Percentiles rank a stretch among this genome's conserved stretches.
These are phyloP conservation scores for Petunia hybrid DNA, from an alignment of 305 asterid species.

Conservation along the genomic window DNA sequence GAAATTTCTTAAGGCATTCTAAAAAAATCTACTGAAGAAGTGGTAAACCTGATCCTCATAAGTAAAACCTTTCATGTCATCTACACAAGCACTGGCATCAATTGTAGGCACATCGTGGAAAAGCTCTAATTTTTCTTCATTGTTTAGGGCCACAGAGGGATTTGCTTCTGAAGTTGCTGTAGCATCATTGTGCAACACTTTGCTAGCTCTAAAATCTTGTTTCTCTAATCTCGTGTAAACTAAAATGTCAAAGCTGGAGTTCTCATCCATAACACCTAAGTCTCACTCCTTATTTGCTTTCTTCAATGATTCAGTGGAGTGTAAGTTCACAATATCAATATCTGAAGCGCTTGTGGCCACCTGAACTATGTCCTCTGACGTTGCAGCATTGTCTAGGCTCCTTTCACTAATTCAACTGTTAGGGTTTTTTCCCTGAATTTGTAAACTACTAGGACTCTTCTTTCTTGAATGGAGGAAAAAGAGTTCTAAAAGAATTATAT, in stretches of 20 bases:
- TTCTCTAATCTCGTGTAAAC: conserved; percentile 36
- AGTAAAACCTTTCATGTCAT: conserved; percentile 45
- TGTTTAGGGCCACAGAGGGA: conserved; percentile 38
- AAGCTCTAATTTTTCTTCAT: conserved; percentile 48
- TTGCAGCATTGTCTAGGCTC: conserved; percentile 18
- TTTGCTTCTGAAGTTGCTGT: conserved; percentile 36
- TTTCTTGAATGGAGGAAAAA: too few relatives aligned
- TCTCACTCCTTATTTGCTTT: conserved; percentile 45
- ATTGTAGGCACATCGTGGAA: conserved; percentile 45
- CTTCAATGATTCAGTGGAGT: conserved; percentile 33
- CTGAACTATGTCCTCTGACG: conserved; percentile 30
- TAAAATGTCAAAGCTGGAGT: conserved; percentile 29
- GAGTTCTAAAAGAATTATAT: too few relatives aligned
- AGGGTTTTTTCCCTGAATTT: too few relatives aligned
- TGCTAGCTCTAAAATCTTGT: conserved; percentile 41
- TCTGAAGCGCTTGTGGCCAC: conserved; percentile 31
- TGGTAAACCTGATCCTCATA: conserved; percentile 40
- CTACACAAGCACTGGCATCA: conserved; percentile 42
- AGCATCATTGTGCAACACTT: conserved; percentile 33
- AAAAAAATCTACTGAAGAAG: conserved; percentile 20
- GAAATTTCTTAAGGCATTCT: not conserved
- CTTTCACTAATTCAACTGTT: too few relatives aligned
- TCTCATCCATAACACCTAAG: conserved; percentile 35
- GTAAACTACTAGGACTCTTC: too few relatives aligned
- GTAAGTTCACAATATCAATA: conserved; percentile 32